Evolutionary conservation across 2,329 filamentous ascomycete genomes (phyloP).

Genomic region (Hirsutella minnesotensis): DNA sequence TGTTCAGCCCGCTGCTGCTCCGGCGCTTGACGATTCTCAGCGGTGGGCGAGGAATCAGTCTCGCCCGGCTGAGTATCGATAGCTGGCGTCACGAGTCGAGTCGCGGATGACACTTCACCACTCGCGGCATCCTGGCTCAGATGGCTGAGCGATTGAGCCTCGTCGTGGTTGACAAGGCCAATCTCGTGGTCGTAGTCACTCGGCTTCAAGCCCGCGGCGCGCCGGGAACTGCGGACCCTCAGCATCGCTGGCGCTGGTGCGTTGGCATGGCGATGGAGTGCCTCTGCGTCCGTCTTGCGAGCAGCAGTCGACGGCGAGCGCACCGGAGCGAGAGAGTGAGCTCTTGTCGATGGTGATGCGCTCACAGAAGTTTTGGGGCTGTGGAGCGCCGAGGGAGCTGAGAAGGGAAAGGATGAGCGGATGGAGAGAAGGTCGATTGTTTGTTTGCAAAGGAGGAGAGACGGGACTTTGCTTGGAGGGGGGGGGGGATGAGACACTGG

Average conservation of each 20-base stretch:
- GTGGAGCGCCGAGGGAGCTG: too few relatives aligned
- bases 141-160: constrained; percentile 10
- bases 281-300: not conserved
- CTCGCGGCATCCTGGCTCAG: constrained; percentile 8
- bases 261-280: constrained; percentile 8
- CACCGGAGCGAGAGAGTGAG: not conserved
- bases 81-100: constrained; percentile 6
- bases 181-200: constrained; percentile 63
- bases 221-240: constrained; percentile 38
- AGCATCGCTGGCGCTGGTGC: constrained; percentile 14
- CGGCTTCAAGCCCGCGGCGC: constrained; percentile 41
- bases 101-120: constrained; percentile 5
- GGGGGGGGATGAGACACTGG: too few relatives aligned
- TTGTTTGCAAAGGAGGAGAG: too few relatives aligned
- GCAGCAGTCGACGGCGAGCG: not conserved
- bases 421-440: too few relatives aligned
- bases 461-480: too few relatives aligned
- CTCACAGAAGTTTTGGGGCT: too few relatives aligned
- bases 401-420: too few relatives aligned
- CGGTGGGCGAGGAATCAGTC: not conserved
- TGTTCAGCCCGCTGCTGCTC: not conserved
- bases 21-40: not conserved
- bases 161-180: constrained; percentile 47
- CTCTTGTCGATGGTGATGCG: not conserved
- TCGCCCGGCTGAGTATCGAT: constrained; percentile 1